Base-by-base conservation (phyloP, 2,329 filamentous ascomycete species). In the Alternaria sp. region DNA sequence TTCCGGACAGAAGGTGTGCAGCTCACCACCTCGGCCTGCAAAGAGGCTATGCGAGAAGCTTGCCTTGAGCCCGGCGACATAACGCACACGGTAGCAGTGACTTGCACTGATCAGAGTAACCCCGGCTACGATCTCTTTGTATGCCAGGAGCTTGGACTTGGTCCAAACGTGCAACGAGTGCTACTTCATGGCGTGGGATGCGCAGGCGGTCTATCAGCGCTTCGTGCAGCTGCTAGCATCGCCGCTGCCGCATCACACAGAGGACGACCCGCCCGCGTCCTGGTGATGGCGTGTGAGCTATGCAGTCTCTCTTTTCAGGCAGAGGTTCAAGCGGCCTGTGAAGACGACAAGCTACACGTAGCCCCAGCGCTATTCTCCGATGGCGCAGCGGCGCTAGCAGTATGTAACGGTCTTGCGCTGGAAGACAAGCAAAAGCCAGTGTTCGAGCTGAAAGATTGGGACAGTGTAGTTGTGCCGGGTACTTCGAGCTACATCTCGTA, bases 331-430 rank as follows among this genome's bases (percentile, higher is more conserved):
- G 88, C 86, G 74, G 86, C 90, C 74, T 15, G 86, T 15, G 51
- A 56, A 40, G 68, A 73, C 19, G 43, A 17, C 68, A 83, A 90
- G 63, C 86, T 88, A 11, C 83, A 89, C 30, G 90, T 92, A 69
- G 90, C 89, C 2, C 83, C 88, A 1, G 87, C 86, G 13, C 79
- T 92, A 3, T 92, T 92, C 75, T 91, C 89, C 19, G 90, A 92
- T 75, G 91, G 88, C 67, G 90, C 88, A n/a, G 89, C 89, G 60
- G 87, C 89, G 0, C 77, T 87, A 26, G 81, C 92, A 2, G 73
- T 92, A 32, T 89, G 87, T 72, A 92, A 92, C 71, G 85, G 85
- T 1, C 80, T 91, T 57, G 88, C 86, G 2, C 81, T 77, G 19
- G 62, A 70, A 2, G 64, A 67, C 8, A 62, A 72, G 1, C 76